Evolutionary conservation across 345 rosid genomes (phyloP).

Genomic region (Euclidium syriacum): DNA sequence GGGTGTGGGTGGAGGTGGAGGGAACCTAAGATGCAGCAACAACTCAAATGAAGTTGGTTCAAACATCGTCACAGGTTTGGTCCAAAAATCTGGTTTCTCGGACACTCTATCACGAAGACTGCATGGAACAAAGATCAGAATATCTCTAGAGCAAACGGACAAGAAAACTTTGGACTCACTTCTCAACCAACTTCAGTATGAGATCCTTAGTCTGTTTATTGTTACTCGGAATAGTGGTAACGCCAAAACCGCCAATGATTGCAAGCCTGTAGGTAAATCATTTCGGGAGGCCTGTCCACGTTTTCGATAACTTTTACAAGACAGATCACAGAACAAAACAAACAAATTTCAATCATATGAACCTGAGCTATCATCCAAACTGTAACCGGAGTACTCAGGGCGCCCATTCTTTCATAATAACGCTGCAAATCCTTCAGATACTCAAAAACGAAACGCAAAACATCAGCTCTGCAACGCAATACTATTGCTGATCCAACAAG

Average conservation of each 20-base stretch:
- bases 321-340: no score
- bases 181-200: slow-evolving; percentile 44
- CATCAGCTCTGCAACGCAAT: slow-evolving; percentile 55
- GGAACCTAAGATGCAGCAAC: no score
- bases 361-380: slow-evolving; percentile 64
- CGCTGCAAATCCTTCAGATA: slow-evolving; percentile 32
- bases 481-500: slow-evolving; percentile 57
- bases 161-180: slow-evolving; percentile 8
- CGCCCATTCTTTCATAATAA: slow-evolving; percentile 52
- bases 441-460: slow-evolving; percentile 37
- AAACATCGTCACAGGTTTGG: no score
- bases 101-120: no score
- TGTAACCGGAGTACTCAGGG: slow-evolving; percentile 34
- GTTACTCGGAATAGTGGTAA: slow-evolving; percentile 34
- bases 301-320: no score
- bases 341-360: no score
- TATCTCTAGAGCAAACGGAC: no score
- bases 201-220: slow-evolving; percentile 54
- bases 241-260: slow-evolving; percentile 50
- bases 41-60: no score
- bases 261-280: slow-evolving; percentile 47
- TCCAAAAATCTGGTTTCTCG: no score
- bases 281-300: no score
- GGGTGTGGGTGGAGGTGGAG: no score
- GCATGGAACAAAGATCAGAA: no score